Evolutionary conservation across 768 basidiomycete genomes (phyloP), one percentile per base, ranked within the genome.

Genomic region (Lyophyllum atratum): DNA sequence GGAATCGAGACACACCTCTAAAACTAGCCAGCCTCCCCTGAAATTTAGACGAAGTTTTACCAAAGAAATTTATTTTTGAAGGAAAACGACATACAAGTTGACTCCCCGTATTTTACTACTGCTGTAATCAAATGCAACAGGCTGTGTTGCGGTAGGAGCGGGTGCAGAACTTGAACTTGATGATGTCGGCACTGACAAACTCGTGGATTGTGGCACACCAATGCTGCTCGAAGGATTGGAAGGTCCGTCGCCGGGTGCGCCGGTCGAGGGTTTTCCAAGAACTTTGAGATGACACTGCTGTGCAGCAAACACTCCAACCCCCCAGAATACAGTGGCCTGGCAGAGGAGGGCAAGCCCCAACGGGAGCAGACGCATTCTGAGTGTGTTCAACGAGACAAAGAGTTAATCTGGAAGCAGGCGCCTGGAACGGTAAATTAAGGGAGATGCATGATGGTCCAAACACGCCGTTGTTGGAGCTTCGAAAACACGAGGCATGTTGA

Each of bases 11-110:
- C 71, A 43, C 46, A 81, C 83, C 74, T 86, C 85, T 2, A 86
- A 70, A 15, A 86, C 82, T 56, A 86, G 79, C 85, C 85, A 86
- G 1, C 85, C 85, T 15, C 85, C 85, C 26, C 84, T 84, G 58
- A 17, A 15, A 31, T 46, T 29, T 39, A 54, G n/a, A 52, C 24
- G 46, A 56, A 26, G 15, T 4, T 26, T n/a, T 6, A 6, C 42
- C n/a, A 14, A 26, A 25, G 33, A 25, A 40, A 29, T 12, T 15
- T 25, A 24, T 34, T 6, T 2, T 11, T 3, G 9, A 26, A 26
- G 3, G 39, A 39, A 19, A 22, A 19, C 43, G n/a, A 79, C 85
- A 61, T 61, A 85, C 85, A 86, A 66, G 62, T 86, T 86, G 7
- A 87, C 85, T 19, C 85, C 85, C 17, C 85, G 75, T 52, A 86